Conservation (phyloP, 495 filamentous ascomycete species). For the Endocarpon pusillum region DNA sequence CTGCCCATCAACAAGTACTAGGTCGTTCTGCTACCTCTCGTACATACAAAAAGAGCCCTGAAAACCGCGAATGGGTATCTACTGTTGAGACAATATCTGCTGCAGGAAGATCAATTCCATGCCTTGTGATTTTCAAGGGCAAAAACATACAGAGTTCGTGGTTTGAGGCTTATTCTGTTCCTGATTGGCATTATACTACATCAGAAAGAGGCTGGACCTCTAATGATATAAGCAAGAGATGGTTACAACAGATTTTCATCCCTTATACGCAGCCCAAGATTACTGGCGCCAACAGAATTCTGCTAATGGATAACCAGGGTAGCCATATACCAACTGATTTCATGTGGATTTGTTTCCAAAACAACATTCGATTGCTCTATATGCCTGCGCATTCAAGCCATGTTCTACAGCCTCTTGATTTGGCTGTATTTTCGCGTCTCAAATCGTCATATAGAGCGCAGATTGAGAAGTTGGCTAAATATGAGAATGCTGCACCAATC, state of each 20-base stretch:
- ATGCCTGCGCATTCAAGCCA: not conserved
- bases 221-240: not conserved
- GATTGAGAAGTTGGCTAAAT: not conserved
- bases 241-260: not conserved
- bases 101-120: not conserved
- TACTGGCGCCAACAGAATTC: too few relatives aligned
- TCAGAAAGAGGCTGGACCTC: not conserved
- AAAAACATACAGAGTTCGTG: not conserved
- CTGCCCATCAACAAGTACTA: not conserved
- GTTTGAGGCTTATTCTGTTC: not conserved
- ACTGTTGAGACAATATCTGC: not conserved
- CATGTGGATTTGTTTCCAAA: too few relatives aligned
- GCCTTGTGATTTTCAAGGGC: not conserved
- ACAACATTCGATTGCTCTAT: not conserved
- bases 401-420: not conserved
- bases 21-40: not conserved
- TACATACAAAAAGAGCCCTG: not conserved
- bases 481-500: not conserved
- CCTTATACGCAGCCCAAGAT: not conserved
- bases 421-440: not conserved
- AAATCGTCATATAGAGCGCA: not conserved
- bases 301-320: not conserved
- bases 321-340: not conserved
- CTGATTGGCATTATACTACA: not conserved
- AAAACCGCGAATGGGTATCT: not conserved